Base-by-base conservation (phyloP, 805 yeast genomes). In the Metschnikowia corniflorae region DNA sequence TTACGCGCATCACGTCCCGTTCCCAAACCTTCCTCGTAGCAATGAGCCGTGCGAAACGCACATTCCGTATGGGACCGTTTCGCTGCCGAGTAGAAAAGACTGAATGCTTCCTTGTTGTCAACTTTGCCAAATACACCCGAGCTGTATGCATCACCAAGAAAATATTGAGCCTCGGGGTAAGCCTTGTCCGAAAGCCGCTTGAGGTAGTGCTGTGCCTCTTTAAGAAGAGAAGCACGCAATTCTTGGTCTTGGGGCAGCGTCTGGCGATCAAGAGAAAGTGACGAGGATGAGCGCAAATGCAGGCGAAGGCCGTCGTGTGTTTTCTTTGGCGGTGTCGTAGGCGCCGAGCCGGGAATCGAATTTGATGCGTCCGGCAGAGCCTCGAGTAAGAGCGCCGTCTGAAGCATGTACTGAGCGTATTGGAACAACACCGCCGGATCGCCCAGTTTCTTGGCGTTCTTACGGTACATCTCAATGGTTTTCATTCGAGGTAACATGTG, bases 21-120 rank as follows among this genome's bases (percentile, higher is more conserved):
- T 4, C 98, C 98, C 60, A 89, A 68, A 13, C 98, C 98, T 61
- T 88, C 94, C 60, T 89, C 95, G 50, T 82, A 85, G 61, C 96
- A 91, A 37, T 84, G 75, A 0, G 97, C 86, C 0, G 96, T 85
- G 50, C 97, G 75, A 61, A 85, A 93, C 1, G 96, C 88, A 32
- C 93, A 78, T 58, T 91, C 97, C 5, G 84, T 73, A 57, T 91
- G 97, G 18, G 91, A 93, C 50, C 86, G 91, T 56, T 93, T 91
- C 3, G 96, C 96, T 6, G 97, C 96, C 23, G 85, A 68, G 54
- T 82, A 88, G 57, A 93, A 93, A 38, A 86, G 71, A 2, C 59
- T 49, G 50, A 86, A 81, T 2, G 97, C 83, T 47, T 85, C 89
- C 45, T 74, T 77, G 49, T 82, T 73, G 34, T 89, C 95, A 8